These are phyloP conservation scores for Boletus mariae DNA, from an alignment of 1,284 basidiomycete genomes.

Conservation along the genomic window DNA sequence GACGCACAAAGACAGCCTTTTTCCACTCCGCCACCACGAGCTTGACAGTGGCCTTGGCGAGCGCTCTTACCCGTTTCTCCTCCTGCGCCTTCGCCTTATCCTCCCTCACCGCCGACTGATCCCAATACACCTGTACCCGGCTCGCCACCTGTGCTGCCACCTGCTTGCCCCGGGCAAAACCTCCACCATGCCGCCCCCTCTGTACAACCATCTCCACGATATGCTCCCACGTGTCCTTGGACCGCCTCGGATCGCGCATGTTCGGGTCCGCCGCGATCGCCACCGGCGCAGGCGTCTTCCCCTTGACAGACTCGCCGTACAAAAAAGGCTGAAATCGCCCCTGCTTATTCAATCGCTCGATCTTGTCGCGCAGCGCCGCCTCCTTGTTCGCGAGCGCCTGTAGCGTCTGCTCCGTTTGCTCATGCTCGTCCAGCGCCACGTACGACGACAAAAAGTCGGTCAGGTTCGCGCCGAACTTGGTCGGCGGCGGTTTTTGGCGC, in stretches of 20 bases:
- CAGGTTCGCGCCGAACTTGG: constrained; percentile 54
- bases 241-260: constrained; percentile 30
- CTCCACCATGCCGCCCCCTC: constrained; percentile 32
- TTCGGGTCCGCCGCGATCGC: constrained; percentile 16
- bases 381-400: constrained; percentile 46
- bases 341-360: constrained; percentile 44
- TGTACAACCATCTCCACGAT: constrained; percentile 46
- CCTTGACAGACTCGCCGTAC: constrained; percentile 18
- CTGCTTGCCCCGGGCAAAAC: constrained; percentile 39
- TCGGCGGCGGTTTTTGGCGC: constrained; percentile 54
- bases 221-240: constrained; percentile 53
- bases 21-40: constrained; percentile 85
- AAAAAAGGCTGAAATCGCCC: constrained; percentile 34
- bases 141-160: constrained; percentile 61
- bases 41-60: constrained; percentile 70
- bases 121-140: constrained; percentile 79
- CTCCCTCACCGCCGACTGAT: constrained; percentile 59
- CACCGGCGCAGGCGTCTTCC: background rate
- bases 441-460: constrained; percentile 60
- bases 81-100: constrained; percentile 62
- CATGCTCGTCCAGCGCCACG: constrained; percentile 45
- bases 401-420: constrained; percentile 43
- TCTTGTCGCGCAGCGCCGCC: constrained; percentile 50
- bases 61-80: constrained; percentile 61
- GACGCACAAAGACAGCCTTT: constrained; percentile 80